Evolutionary conservation across 345 rosid species (phyloP).

Genomic region (Salix viminalis): DNA sequence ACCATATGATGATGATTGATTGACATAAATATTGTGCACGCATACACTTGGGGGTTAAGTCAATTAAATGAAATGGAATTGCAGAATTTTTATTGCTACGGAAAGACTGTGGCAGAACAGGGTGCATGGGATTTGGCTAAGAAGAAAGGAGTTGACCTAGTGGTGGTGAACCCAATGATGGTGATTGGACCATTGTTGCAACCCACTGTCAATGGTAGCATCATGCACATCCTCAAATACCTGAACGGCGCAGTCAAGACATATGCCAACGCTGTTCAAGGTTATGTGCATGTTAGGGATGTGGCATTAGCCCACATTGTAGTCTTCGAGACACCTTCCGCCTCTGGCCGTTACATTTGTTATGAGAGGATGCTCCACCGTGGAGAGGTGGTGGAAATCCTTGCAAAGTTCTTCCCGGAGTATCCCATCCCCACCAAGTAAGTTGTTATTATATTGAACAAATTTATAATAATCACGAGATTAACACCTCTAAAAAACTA

Average conservation of each 20-base stretch:
- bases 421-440: slow-evolving; percentile 93
- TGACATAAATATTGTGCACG: too few relatives aligned
- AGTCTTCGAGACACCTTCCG: slow-evolving; percentile 71
- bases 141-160: slow-evolving; percentile 73
- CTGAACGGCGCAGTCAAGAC: slow-evolving; percentile 89
- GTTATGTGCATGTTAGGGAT: slow-evolving; percentile 81
- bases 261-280: slow-evolving; percentile 79
- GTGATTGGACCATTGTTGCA: slow-evolving; percentile 89
- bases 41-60: too few relatives aligned
- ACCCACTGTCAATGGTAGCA: slow-evolving; percentile 68
- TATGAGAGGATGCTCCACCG: slow-evolving; percentile 89
- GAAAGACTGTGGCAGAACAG: slow-evolving; percentile 86
- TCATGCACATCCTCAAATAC: slow-evolving; percentile 82
- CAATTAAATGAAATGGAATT: neutral
- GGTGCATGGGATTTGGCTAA: slow-evolving; percentile 3
- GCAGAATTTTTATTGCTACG: slow-evolving; percentile 97
- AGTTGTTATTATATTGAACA: slow-evolving; percentile 23
- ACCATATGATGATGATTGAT: too few relatives aligned
- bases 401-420: slow-evolving; percentile 84
- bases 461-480: too few relatives aligned
- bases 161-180: slow-evolving; percentile 76
- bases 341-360: slow-evolving; percentile 87
- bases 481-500: too few relatives aligned
- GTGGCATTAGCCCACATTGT: slow-evolving; percentile 85
- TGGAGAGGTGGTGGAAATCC: slow-evolving; percentile 87